Evolutionary conservation across 208 protist genomes (phyloP).

Genomic region (Endotrypanum monterogeii): DNA sequence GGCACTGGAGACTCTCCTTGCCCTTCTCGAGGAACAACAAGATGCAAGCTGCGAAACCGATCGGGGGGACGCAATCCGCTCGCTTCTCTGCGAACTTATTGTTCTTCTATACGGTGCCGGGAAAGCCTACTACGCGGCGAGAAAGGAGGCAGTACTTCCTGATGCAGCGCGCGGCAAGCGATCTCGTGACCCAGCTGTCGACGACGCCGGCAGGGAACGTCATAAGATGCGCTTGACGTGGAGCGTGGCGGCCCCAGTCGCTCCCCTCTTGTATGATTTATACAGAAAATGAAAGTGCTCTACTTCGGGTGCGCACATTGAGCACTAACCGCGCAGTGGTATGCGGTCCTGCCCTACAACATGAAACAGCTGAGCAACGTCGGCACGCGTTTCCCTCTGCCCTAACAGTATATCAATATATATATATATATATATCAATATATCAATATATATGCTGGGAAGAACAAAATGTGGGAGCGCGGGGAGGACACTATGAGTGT

Average conservation of each 20-base stretch:
- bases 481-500: too few species aligned
- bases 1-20: constrained; percentile 51
- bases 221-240: constrained; percentile 27
- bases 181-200: not conserved
- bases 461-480: too few species aligned
- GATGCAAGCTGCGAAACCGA: not conserved
- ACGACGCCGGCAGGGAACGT: not conserved
- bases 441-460: too few species aligned
- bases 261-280: constrained; percentile 6
- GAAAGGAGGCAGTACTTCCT: not conserved
- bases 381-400: too few species aligned
- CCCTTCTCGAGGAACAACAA: constrained; percentile 28
- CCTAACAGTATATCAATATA: not conserved
- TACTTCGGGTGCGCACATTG: not conserved
- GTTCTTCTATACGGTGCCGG: constrained; percentile 27
- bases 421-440: not conserved
- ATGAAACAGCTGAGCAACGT: too few species aligned
- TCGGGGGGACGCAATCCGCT: constrained; percentile 12
- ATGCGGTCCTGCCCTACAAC: too few species aligned
- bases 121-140: constrained; percentile 15
- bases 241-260: constrained; percentile 35
- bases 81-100: constrained; percentile 26
- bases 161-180: not conserved
- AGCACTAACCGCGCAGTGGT: not conserved
- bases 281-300: not conserved